Conservation (phyloP, 176 grass and related monocot species). For the Sorghum bicolor region DNA sequence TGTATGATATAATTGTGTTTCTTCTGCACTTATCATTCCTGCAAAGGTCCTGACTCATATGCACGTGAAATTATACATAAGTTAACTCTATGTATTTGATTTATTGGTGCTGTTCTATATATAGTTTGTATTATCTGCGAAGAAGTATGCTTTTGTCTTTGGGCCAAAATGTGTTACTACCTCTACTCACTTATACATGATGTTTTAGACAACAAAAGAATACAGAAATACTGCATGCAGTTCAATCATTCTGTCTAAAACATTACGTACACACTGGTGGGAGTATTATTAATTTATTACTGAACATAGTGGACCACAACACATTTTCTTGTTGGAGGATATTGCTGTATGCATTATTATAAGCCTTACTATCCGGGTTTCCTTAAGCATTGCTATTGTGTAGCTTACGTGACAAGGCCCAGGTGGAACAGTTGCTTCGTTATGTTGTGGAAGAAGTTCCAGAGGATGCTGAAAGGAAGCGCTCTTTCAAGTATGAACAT, state of each 20-base stretch:
- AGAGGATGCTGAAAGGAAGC: conserved; percentile 85
- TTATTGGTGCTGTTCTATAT: neutral
- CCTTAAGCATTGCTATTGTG: conserved; percentile 9
- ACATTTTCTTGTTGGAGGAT: neutral
- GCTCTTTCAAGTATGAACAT: conserved; percentile 75
- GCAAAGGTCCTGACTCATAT: neutral
- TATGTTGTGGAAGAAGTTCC: conserved; percentile 94
- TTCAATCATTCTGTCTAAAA: neutral
- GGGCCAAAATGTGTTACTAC: neutral
- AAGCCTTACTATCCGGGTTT: neutral
- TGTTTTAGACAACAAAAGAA: neutral
- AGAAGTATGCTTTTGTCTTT: neutral
- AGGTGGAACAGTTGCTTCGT: conserved; percentile 89
- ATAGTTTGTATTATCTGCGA: neutral
- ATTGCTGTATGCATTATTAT: neutral
- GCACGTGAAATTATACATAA: neutral
- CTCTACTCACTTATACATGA: neutral
- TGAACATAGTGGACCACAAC: neutral
- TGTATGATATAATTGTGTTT: neutral
- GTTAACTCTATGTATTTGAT: neutral
- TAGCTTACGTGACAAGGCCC: conserved; percentile 87
- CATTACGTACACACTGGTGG: neutral
- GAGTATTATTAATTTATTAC: neutral
- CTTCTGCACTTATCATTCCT: conserved; percentile 10
- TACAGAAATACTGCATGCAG: neutral